Conservation (phyloP, 257 asterid genomes). For the Solanum chiquidenum region DNA sequence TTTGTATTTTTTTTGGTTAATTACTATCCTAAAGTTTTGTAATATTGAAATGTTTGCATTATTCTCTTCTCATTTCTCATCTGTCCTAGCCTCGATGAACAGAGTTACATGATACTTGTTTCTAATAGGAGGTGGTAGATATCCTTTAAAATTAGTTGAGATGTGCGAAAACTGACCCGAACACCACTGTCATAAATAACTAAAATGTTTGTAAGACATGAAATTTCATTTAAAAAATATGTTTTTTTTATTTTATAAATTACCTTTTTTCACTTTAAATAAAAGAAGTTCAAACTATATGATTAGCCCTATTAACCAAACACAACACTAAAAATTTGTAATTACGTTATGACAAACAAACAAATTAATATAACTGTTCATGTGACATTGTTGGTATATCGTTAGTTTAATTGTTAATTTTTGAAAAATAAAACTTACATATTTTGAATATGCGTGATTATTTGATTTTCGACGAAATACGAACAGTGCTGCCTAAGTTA, state of each 20-base stretch:
- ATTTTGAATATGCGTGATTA: neutral
- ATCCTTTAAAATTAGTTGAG: neutral
- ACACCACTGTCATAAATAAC: too few relatives aligned
- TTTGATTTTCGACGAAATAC: neutral
- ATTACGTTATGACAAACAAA: neutral
- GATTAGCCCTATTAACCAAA: neutral
- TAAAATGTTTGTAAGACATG: neutral
- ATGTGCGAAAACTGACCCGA: rapidly evolving
- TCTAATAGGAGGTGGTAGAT: too few relatives aligned
- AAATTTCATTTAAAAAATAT: neutral
- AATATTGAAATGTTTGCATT: neutral
- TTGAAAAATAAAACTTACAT: neutral
- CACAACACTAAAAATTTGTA: neutral
- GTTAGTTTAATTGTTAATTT: neutral
- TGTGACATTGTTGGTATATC: neutral
- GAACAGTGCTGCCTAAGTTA: neutral
- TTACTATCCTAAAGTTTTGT: neutral
- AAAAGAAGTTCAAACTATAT: neutral
- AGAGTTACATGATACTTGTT: rapidly evolving
- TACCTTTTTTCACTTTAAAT: too few relatives aligned
- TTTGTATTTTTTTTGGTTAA: neutral
- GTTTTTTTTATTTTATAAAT: too few relatives aligned
- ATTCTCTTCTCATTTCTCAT: neutral
- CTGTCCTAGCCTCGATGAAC: rapidly evolving
- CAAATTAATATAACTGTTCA: neutral